Conservation (phyloP, 2,329 filamentous ascomycete species). For the Xylaria sp. region DNA sequence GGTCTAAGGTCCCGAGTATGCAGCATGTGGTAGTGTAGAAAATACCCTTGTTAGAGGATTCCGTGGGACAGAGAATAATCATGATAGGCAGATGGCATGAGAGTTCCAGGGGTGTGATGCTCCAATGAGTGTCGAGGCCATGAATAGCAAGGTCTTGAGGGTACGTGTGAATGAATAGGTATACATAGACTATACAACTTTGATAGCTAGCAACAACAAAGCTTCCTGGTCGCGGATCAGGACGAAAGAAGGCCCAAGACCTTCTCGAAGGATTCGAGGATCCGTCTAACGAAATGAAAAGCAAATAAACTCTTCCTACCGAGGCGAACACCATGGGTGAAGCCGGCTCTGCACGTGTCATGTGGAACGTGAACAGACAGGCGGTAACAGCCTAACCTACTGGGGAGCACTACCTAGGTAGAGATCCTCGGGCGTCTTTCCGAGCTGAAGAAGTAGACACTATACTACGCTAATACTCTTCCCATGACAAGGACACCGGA, state of each 20-base stretch:
- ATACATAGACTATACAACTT: background rate
- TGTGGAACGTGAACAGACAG: slow-evolving; percentile 16
- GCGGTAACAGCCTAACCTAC: slow-evolving; percentile 20
- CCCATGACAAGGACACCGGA: background rate
- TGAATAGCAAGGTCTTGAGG: background rate
- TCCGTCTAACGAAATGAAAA: slow-evolving; percentile 8
- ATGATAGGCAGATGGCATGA: background rate
- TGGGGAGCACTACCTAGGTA: background rate
- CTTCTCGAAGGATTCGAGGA: slow-evolving; percentile 24
- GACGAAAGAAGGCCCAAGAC: background rate
- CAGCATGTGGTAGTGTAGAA: background rate
- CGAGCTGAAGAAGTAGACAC: background rate
- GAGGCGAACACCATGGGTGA: slow-evolving; percentile 2
- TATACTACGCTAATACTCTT: background rate
- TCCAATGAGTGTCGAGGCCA: background rate
- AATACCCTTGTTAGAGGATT: slow-evolving; percentile 1
- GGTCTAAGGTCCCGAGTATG: background rate
- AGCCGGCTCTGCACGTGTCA: slow-evolving; percentile 13
- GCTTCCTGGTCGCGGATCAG: background rate
- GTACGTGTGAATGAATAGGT: too few species aligned
- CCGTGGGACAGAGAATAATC: background rate
- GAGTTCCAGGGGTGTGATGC: background rate
- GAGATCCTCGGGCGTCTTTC: background rate
- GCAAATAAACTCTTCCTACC: background rate
- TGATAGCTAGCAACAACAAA: background rate